Conservation (phyloP, 1,284 basidiomycete species). For the Ustilago sp. region DNA sequence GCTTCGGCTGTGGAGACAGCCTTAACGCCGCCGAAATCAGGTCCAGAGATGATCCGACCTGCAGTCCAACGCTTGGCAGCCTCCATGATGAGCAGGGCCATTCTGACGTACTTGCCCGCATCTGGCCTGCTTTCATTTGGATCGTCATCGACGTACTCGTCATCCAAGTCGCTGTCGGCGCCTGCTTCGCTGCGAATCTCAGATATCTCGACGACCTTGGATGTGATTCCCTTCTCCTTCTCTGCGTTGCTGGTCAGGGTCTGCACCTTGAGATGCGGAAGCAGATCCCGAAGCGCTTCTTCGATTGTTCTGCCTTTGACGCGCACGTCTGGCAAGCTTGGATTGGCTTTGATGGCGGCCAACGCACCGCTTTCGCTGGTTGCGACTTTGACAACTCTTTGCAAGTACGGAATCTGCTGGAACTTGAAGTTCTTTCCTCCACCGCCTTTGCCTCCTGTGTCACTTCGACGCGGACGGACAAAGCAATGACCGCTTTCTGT, state of each 20-base stretch:
- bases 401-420: conserved; percentile 82
- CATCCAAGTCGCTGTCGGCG: conserved; percentile 69
- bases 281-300: conserved; percentile 75
- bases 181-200: conserved; percentile 61
- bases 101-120: conserved; percentile 35
- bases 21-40: neutral
- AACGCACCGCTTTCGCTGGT: conserved; percentile 90
- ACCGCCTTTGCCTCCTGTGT: conserved; percentile 39
- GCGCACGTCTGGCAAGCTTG: conserved; percentile 75
- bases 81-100: conserved; percentile 70
- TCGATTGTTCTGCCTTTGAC: conserved; percentile 76
- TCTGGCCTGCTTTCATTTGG: conserved; percentile 6
- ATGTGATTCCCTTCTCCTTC: conserved; percentile 47
- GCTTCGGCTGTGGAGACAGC: neutral
- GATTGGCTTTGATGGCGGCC: conserved; percentile 84
- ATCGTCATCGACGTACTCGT: conserved; percentile 24
- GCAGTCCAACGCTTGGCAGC: conserved; percentile 72
- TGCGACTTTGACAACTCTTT: conserved; percentile 85
- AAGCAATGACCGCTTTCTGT: conserved; percentile 96
- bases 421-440: conserved; percentile 74
- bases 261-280: conserved; percentile 61
- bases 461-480: conserved; percentile 70
- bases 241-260: conserved; percentile 37
- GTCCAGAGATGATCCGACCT: conserved; percentile 60
- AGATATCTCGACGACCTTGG: conserved; percentile 49